Percentiles rank a stretch among this genome's conserved stretches.
Evolutionary conservation across 2,329 filamentous ascomycete genomes (phyloP).

Genomic region (Raffaelea ambrosiae): DNA sequence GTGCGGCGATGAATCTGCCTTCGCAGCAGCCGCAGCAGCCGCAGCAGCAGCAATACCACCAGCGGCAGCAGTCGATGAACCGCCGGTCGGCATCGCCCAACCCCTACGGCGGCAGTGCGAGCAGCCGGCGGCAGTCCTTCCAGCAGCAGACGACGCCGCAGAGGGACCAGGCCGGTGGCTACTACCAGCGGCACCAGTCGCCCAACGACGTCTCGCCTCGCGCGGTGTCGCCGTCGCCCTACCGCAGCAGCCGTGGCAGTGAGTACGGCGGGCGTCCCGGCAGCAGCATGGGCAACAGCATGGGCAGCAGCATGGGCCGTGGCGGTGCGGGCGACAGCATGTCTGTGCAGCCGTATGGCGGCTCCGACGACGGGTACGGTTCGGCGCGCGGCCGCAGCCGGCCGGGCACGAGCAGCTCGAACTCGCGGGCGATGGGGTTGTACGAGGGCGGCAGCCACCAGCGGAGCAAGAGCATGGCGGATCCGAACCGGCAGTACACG

Average conservation of each 20-base stretch:
- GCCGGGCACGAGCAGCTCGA: constrained; percentile 33
- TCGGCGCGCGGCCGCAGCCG: constrained; percentile 42
- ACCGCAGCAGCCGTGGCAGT: constrained; percentile 16
- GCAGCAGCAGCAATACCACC: constrained; percentile 14
- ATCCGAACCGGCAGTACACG: constrained; percentile 64
- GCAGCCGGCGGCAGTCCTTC: constrained; percentile 26
- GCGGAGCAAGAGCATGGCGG: constrained; percentile 79
- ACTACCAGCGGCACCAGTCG: constrained; percentile 44
- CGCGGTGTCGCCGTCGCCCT: constrained; percentile 39
- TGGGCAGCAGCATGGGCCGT: background rate
- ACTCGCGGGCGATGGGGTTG: constrained; percentile 43
- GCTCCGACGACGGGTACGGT: constrained; percentile 42
- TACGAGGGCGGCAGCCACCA: constrained; percentile 46
- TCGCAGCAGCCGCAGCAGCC: constrained; percentile 15
- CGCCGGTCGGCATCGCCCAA: constrained; percentile 38
- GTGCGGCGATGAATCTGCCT: no score
- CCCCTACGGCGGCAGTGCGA: constrained; percentile 37
- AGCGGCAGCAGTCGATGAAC: constrained; percentile 11
- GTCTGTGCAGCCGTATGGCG: constrained; percentile 54
- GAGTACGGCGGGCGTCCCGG: constrained; percentile 37
- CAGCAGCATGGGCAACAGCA: constrained; percentile 37
- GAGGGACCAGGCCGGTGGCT: constrained; percentile 40
- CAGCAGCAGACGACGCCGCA: constrained; percentile 24
- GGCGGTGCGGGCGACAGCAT: constrained; percentile 29
- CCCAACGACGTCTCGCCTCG: constrained; percentile 36